Conservation (phyloP, 768 basidiomycete species). For the Tylopilus subfusipes region DNA sequence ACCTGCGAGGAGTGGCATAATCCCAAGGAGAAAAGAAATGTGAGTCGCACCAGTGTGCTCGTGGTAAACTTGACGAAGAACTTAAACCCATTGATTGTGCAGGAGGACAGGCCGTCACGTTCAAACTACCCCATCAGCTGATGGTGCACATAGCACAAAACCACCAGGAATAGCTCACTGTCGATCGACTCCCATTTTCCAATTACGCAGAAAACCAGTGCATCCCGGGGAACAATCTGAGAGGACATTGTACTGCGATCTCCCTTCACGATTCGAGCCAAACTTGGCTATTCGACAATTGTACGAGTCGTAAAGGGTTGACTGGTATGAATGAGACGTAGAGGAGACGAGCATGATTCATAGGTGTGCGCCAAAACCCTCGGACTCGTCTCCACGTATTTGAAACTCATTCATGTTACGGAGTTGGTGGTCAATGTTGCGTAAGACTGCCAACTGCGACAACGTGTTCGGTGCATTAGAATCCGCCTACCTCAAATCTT, state of each 20-base stretch:
- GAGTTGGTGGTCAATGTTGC: constrained; percentile 12
- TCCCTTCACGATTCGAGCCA: constrained; percentile 6
- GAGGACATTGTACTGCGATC: constrained; percentile 1
- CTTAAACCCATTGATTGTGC: not conserved
- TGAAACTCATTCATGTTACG: constrained; percentile 14
- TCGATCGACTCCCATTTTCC: constrained; percentile 23
- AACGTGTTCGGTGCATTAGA: constrained; percentile 14
- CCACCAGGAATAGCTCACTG: not conserved
- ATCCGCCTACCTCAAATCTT: not conserved
- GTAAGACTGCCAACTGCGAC: constrained; percentile 10
- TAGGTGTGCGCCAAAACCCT: constrained; percentile 17
- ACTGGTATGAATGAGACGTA: not conserved
- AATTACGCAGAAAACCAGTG: constrained; percentile 13
- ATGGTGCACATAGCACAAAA: constrained; percentile 7
- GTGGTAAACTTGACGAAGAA: not conserved
- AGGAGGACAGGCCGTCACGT: constrained; percentile 7
- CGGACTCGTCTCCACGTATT: constrained; percentile 16
- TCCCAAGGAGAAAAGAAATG: constrained; percentile 4
- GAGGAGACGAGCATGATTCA: not conserved
- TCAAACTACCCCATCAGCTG: not conserved
- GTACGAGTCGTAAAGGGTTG: not conserved
- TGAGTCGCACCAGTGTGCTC: constrained; percentile 3
- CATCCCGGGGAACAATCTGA: not conserved
- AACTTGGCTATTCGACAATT: constrained; percentile 3
- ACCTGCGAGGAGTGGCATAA: not conserved